Evolutionary conservation across 2,329 filamentous ascomycete genomes (phyloP).

Genomic region (Penicillium olsonii): DNA sequence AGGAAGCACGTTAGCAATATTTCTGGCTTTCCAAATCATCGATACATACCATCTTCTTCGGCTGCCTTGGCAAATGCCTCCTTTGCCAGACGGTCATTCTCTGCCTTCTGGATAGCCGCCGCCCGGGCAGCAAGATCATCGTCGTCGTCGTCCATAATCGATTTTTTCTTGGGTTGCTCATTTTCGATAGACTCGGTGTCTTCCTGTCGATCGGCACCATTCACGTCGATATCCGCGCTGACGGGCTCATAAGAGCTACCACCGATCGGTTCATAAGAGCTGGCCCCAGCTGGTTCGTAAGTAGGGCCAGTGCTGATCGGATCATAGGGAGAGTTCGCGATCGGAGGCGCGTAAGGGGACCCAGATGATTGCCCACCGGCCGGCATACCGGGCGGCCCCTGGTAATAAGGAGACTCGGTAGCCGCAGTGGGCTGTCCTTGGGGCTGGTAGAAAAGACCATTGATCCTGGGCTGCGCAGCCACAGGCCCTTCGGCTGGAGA

Average conservation of each 20-base stretch:
- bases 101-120: conserved; percentile 57
- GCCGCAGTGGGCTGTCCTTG: conserved; percentile 13
- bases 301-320: conserved; percentile 20
- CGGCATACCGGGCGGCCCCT: conserved; percentile 21
- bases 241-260: conserved; percentile 12
- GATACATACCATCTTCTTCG: conserved; percentile 60
- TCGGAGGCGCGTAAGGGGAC: conserved; percentile 34
- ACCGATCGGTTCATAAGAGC: conserved; percentile 27
- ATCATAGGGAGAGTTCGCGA: conserved; percentile 32
- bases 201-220: conserved; percentile 42
- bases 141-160: conserved; percentile 79
- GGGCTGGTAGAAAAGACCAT: conserved; percentile 28
- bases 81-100: conserved; percentile 71
- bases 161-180: conserved; percentile 70
- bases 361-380: conserved; percentile 22
- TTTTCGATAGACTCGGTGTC: conserved; percentile 49
- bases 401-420: conserved; percentile 29
- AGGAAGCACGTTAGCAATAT: conserved; percentile 42
- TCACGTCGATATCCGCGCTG: conserved; percentile 23
- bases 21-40: neutral
- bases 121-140: conserved; percentile 62
- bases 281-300: conserved; percentile 33
- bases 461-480: conserved; percentile 25
- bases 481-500: conserved; percentile 24
- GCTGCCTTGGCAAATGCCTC: conserved; percentile 85